Conservation (phyloP, 2,329 filamentous ascomycete genomes). For the Colletotrichum sp. region DNA sequence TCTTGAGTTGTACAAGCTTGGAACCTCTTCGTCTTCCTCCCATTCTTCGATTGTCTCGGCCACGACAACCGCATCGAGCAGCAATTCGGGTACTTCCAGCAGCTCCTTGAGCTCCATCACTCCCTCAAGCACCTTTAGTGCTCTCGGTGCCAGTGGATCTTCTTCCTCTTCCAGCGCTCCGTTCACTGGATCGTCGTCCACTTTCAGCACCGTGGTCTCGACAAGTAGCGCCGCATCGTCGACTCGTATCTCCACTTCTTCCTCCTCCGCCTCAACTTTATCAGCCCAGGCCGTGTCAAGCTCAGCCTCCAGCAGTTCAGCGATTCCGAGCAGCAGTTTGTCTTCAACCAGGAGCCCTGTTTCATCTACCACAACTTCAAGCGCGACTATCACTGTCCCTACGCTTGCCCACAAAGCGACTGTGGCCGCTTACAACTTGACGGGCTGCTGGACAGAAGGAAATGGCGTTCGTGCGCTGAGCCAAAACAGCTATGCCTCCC, state of each 20-base stretch:
- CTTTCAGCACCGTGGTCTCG: not conserved
- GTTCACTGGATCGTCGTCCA: slow-evolving; percentile 17
- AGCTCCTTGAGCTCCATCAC: not conserved
- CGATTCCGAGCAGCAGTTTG: not conserved
- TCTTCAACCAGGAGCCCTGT: not conserved
- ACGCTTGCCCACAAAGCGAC: slow-evolving; percentile 32
- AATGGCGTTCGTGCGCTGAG: slow-evolving; percentile 37
- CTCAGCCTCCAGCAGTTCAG: not conserved
- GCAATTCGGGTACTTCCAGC: not conserved
- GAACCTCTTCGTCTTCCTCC: slow-evolving; percentile 7
- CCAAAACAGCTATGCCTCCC: slow-evolving; percentile 26
- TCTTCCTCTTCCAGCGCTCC: not conserved
- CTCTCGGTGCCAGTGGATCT: not conserved
- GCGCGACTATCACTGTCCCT: slow-evolving; percentile 9
- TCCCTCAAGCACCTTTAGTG: not conserved
- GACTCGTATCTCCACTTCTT: not conserved
- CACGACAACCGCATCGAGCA: not conserved
- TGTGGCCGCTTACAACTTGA: slow-evolving; percentile 33
- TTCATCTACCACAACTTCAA: slow-evolving; percentile 9
- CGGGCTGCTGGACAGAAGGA: slow-evolving; percentile 47
- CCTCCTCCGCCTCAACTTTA: not conserved
- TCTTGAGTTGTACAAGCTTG: slow-evolving; percentile 39
- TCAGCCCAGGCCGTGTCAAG: not conserved
- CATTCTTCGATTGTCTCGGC: not conserved
- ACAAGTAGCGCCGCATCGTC: not conserved